Evolutionary conservation across 495 filamentous ascomycete genomes (phyloP), one percentile per base, ranked within the genome.

Genomic region (Letharia lupina): DNA sequence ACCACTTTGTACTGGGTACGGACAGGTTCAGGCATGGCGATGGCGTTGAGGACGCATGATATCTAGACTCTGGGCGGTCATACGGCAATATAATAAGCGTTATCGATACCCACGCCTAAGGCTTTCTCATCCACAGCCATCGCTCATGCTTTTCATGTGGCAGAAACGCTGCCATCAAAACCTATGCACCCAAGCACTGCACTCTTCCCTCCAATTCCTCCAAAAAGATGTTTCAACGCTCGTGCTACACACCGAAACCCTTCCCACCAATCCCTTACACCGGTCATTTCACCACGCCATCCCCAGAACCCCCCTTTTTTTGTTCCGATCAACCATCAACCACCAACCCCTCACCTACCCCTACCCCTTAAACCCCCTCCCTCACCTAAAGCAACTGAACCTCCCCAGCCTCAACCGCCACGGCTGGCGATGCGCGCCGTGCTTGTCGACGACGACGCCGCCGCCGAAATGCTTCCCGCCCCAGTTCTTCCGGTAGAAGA

Each of bases 401-500:
- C 70, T 72, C 11, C 76, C 76, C 35, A 73, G 52, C 48, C 66
- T 71, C 64, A 77, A 73, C 12, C 76, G 71, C 66, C 76, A 78
- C 16, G 76, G 76, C 0, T 72, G 72, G 23, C 75, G 70, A 8
- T 72, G 72, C 8, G 69, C 69, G 33, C 76, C 76, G 52, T 78
- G 68, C 68, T 73, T 78, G 63, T 78, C 75, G 48, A 77, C 73
- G 44, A 74, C 65, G 60, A 78, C 60, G 41, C 76, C 76, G 20
- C 72, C 72, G 61, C 74, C 71, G 59, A 68, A 57, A 35, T 68
- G 67, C 50, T 67, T 67, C 2, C 65, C 65, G 23, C 65, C 65
- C 48, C 47, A 63, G 50, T 44, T 60, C 28, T 69, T 69, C 15
- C 58, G 31, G 60, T 67, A 69, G 65, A 63, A 63, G 65, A 60